Evolutionary conservation across 352 stramenopile species (phyloP), one percentile per base, ranked within the genome.

Genomic region (Phytophthora crassamura): DNA sequence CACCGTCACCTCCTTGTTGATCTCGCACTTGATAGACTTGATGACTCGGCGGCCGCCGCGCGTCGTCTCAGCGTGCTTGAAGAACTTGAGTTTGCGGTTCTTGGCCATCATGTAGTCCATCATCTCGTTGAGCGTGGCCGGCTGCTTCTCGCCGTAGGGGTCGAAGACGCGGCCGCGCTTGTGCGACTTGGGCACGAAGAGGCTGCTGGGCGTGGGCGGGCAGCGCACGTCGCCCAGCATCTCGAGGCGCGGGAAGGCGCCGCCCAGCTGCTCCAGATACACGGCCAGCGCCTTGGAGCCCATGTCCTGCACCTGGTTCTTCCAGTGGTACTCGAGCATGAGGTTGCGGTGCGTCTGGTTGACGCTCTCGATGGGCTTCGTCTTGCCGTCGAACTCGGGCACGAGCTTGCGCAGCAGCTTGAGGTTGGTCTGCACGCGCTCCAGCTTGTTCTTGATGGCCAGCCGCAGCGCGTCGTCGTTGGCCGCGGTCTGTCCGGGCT

Each of bases 101-200:
- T 91, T 92, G 52, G 80, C 82, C 82, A 93, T 93, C 78, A 95
- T 89, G 59, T 82, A 95, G 64, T 95, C 87, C 87, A 95, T 94
- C 87, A 95, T 95, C 54, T 95, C 85, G 46, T 91, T 92, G 40
- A 95, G 74, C 18, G 83, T 94, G 30, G 78, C 79, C 11, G 87
- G 87, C 60, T 94, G 85, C 53, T 94, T 93, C 68, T 94, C 85
- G 64, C 87, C 87, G 65, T 80, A 92, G 2, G 84, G 84, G 40
- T 95, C 87, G 55, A 95, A 94, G 6, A 95, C 82, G 5, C 87
- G 80, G 38, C 81, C 75, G 47, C 87, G 87, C 53, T 95, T 95
- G 62, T 93, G 83, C 7, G 80, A 88, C 69, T 94, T 95, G 40
- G 87, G 81, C 38, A 90, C 80, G 46, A 95, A 92, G 57, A 88